Evolutionary conservation across 352 stramenopile genomes (phyloP).

Genomic region (Thalassiosira ordinaria): DNA sequence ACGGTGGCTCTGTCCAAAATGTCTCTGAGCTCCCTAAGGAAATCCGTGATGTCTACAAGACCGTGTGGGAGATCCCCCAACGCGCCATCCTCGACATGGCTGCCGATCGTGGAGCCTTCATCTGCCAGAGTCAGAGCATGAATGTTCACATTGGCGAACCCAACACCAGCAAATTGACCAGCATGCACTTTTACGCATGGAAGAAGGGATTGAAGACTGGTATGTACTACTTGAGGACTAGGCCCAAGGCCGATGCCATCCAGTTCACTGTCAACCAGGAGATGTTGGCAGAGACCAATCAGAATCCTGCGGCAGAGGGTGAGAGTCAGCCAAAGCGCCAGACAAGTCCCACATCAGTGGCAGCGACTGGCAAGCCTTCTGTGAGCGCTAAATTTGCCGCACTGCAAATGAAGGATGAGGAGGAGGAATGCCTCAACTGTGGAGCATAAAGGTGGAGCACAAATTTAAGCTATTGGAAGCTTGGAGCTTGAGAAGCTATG

Average conservation of each 20-base stretch:
- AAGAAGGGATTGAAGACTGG: conserved; percentile 99
- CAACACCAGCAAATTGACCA: conserved; percentile 97
- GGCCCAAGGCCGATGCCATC: conserved; percentile 98
- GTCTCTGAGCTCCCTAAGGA: conserved; percentile 86
- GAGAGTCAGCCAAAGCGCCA: conserved; percentile 33
- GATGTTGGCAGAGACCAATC: conserved; percentile 75
- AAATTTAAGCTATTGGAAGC: not conserved
- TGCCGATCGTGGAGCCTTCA: conserved; percentile 97
- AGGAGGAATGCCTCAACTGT: conserved; percentile 87
- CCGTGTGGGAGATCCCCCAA: conserved; percentile 99
- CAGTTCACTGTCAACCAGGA: conserved; percentile 99
- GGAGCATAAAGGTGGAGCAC: conserved; percentile 75
- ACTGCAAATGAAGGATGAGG: conserved; percentile 77
- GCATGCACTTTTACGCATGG: conserved; percentile 99
- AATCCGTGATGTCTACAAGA: conserved; percentile 98
- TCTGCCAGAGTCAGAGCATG: conserved; percentile 94
- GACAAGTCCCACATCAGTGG: conserved; percentile 35
- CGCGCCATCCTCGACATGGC: conserved; percentile 96
- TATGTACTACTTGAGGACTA: conserved; percentile 99
- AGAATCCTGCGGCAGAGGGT: conserved; percentile 28
- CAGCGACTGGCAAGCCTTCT: conserved; percentile 28
- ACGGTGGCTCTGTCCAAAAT: conserved; percentile 95
- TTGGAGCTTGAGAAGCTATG: not conserved
- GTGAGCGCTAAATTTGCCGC: conserved; percentile 54
- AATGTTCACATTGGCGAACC: conserved; percentile 99